Evolutionary conservation across 129 eudicot species (phyloP).

Genomic region (Centaurea solstitialis): DNA sequence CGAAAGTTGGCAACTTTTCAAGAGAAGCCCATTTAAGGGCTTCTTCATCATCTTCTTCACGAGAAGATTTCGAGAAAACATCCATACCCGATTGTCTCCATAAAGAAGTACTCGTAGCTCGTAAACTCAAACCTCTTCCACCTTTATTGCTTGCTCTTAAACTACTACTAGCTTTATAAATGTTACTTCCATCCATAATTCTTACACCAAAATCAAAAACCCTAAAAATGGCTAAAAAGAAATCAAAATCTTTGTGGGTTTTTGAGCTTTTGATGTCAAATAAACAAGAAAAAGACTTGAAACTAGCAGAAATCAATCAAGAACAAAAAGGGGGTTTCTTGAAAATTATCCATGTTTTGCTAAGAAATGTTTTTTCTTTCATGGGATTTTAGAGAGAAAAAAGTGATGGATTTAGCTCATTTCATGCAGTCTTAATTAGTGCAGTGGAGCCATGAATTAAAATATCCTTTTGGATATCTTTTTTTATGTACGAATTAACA

Average conservation of each 20-base stretch:
- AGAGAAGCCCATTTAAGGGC: slow-evolving; percentile 87
- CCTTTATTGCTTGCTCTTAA: slow-evolving; percentile 4
- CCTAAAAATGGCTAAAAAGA: neutral
- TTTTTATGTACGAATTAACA: neutral
- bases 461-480: neutral
- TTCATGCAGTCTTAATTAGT: neutral
- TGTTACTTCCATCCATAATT: slow-evolving; percentile 32
- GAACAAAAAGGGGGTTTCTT: neutral
- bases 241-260: slow-evolving; percentile 7
- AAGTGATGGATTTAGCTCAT: neutral
- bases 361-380: neutral
- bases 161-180: slow-evolving; percentile 24
- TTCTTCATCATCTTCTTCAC: slow-evolving; percentile 79
- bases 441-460: neutral
- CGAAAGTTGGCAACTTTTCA: slow-evolving; percentile 72
- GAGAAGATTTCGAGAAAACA: slow-evolving; percentile 47
- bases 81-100: slow-evolving; percentile 51
- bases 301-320: neutral
- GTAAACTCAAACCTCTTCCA: slow-evolving; percentile 39
- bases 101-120: slow-evolving; percentile 41
- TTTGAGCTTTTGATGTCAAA: neutral
- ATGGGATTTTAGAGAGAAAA: neutral
- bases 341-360: neutral
- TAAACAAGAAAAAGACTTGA: neutral
- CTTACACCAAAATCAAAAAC: neutral